phyloP scores from a whole-genome alignment of 192 early-diverging fungal species.

The Endogone sp. region DNA sequence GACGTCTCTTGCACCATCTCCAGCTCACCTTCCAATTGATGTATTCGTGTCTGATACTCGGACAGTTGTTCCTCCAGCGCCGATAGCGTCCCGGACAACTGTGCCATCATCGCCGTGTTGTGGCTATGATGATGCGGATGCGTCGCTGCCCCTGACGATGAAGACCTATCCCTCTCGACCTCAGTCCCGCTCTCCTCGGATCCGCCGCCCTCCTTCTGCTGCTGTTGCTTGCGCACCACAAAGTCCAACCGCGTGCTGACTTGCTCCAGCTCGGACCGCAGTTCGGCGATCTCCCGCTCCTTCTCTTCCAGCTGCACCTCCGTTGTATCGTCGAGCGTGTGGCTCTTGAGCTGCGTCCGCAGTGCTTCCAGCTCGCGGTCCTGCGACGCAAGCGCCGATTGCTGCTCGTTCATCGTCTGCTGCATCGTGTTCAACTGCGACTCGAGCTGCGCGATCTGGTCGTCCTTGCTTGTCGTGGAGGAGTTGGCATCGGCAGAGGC shows the following conservation, averaged over 20 bases:
- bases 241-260: slow-evolving; percentile 25
- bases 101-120: neutral
- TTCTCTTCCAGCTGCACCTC: slow-evolving; percentile 11
- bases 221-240: slow-evolving; percentile 19
- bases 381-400: slow-evolving; percentile 17
- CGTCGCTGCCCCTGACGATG: neutral
- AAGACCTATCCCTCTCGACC: slow-evolving; percentile 2
- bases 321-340: slow-evolving; percentile 9
- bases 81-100: slow-evolving; percentile 11
- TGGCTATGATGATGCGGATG: neutral
- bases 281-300: slow-evolving; percentile 18
- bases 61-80: slow-evolving; percentile 23
- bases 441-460: slow-evolving; percentile 3
- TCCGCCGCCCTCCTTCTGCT: neutral
- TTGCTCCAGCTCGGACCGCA: slow-evolving; percentile 28
- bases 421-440: slow-evolving; percentile 1
- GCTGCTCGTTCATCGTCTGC: neutral
- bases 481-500: slow-evolving; percentile 5
- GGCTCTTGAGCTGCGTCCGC: slow-evolving; percentile 29
- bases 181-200: neutral
- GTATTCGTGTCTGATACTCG: slow-evolving; percentile 24
- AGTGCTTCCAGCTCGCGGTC: slow-evolving; percentile 35
- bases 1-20: slow-evolving; percentile 20
- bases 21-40: slow-evolving; percentile 24
- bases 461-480: slow-evolving; percentile 11